These are phyloP conservation scores for Microsporum ferrugineum DNA, from an alignment of 2,329 filamentous ascomycete species.

Conservation along the genomic window DNA sequence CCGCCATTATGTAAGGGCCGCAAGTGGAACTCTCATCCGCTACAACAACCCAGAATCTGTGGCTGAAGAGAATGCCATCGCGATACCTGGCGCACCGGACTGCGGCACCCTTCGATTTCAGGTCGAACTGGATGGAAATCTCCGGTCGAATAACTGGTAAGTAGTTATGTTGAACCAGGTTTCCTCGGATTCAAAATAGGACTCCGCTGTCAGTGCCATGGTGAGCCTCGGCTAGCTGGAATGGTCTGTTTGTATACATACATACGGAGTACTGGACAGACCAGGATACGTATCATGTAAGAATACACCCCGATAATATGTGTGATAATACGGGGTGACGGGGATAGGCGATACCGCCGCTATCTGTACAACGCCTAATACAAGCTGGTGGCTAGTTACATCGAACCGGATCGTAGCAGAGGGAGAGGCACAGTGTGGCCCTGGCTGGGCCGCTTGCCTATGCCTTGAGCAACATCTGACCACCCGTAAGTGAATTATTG, in stretches of 20 bases:
- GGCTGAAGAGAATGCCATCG: neutral
- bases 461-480: neutral
- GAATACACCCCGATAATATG: neutral
- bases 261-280: neutral
- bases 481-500: neutral
- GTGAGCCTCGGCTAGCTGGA: neutral
- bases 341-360: neutral
- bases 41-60: neutral
- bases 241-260: neutral
- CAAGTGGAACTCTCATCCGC: neutral
- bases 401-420: neutral
- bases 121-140: neutral
- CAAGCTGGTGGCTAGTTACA: neutral
- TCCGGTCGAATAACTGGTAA: neutral
- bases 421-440: neutral
- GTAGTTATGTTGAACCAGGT: neutral
- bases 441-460: neutral
- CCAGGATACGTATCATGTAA: neutral
- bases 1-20: neutral
- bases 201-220: neutral
- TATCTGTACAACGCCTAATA: neutral
- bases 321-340: neutral
- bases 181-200: neutral
- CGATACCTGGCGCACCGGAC: neutral
- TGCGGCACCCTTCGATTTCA: neutral